Evolutionary conservation across 108 stramenopile species (phyloP).

Genomic region (Thalassiosira profunda): DNA sequence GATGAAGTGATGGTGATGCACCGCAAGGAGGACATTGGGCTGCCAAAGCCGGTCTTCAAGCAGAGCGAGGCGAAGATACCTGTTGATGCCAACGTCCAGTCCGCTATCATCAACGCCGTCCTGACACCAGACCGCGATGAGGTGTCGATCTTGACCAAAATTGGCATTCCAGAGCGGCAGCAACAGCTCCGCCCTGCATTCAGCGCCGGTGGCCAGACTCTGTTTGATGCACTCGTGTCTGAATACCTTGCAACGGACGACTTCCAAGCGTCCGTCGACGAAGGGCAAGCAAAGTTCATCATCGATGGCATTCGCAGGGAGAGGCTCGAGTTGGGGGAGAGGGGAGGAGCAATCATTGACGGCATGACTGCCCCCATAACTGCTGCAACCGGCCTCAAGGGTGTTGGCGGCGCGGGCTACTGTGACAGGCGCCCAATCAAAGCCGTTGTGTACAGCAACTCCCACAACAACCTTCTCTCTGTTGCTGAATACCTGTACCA

Average conservation of each 20-base stretch:
- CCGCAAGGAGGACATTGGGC: conserved; percentile 57
- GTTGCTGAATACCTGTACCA: conserved; percentile 54
- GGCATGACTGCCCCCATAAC: conserved; percentile 27
- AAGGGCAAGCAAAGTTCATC: conserved; percentile 44
- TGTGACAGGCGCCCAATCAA: conserved; percentile 60
- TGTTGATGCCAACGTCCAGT: conserved; percentile 35
- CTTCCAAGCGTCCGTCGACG: conserved; percentile 55
- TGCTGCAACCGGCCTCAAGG: conserved; percentile 15
- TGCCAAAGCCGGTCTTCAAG: conserved; percentile 59
- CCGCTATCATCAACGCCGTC: conserved; percentile 32
- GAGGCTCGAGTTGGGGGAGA: conserved; percentile 4
- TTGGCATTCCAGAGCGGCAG: no score
- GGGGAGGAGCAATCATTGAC: conserved; percentile 30
- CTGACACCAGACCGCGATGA: neutral
- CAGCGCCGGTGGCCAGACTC: conserved; percentile 3
- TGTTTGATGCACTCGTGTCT: conserved; percentile 19
- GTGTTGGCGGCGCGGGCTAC: no score
- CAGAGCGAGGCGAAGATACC: conserved; percentile 45
- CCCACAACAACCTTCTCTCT: conserved; percentile 32
- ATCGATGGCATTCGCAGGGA: conserved; percentile 21
- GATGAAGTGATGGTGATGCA: conserved; percentile 66
- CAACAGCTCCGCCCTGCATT: neutral
- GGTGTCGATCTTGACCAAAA: no score
- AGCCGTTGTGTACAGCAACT: conserved; percentile 59
- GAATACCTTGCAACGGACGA: conserved; percentile 33